Percentiles rank a stretch among this genome's conserved stretches.
Conservation (phyloP, 495 filamentous ascomycete species). For the Niebla homalea region DNA sequence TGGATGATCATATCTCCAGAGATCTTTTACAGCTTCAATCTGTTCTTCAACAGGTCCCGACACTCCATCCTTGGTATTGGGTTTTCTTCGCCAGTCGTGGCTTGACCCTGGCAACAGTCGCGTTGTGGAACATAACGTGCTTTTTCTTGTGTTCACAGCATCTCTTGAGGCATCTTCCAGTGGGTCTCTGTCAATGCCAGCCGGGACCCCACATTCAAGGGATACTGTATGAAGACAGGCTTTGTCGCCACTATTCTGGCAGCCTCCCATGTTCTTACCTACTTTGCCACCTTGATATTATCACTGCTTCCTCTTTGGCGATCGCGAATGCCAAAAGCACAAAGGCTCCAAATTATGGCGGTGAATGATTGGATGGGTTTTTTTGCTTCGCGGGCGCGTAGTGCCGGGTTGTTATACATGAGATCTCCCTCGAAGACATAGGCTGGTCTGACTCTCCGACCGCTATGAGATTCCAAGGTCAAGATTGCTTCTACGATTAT, state of each 20-base stretch:
- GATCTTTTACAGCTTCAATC: background rate
- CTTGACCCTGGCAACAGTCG: conserved; percentile 23
- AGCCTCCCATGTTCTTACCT: conserved; percentile 20
- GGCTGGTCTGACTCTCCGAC: conserved; percentile 23
- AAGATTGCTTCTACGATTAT: no score
- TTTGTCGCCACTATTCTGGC: conserved; percentile 17
- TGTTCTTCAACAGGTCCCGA: conserved; percentile 16
- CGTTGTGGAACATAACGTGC: conserved; percentile 22
- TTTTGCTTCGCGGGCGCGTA: conserved; percentile 18
- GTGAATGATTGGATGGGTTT: no score
- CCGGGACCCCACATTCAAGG: conserved; percentile 4
- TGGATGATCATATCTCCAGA: conserved; percentile 2
- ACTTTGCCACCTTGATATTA: conserved; percentile 19
- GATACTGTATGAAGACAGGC: conserved; percentile 18
- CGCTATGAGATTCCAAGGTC: no score
- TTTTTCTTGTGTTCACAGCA: conserved; percentile 23
- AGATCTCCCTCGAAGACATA: conserved; percentile 3
- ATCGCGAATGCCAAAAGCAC: conserved; percentile 18
- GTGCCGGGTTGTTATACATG: conserved; percentile 11
- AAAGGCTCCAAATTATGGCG: conserved; percentile 15
- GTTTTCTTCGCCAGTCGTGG: conserved; percentile 21
- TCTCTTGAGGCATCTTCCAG: conserved; percentile 1
- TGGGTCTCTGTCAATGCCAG: background rate
- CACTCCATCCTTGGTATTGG: conserved; percentile 24
- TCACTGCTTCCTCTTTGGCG: conserved; percentile 21